phyloP scores from a whole-genome alignment of 2,329 filamentous ascomycete species.

The Arthrobotrys musiformis region DNA sequence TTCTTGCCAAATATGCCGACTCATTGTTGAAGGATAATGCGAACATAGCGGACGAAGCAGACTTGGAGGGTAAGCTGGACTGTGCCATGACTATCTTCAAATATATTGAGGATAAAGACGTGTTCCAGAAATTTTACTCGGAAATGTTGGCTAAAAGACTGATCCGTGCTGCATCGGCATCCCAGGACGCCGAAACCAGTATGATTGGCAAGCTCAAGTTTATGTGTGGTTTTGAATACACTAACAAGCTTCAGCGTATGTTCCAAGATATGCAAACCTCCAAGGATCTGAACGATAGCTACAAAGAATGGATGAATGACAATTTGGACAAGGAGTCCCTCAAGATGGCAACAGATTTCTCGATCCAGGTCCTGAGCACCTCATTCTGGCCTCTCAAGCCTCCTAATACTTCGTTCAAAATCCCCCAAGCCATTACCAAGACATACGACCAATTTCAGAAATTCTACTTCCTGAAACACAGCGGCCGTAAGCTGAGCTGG shows the following conservation, averaged over 20 bases:
- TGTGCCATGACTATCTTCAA: constrained; percentile 99
- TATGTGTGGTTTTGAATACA: constrained; percentile 98
- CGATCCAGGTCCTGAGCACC: constrained; percentile 92
- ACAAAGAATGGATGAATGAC: constrained; percentile 79
- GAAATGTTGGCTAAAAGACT: constrained; percentile 94
- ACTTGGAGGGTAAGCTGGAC: constrained; percentile 85
- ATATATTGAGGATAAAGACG: constrained; percentile 99
- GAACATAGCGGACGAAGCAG: constrained; percentile 90
- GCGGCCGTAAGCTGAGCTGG: constrained; percentile 95
- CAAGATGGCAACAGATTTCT: constrained; percentile 81
- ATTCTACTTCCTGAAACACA: constrained; percentile 97
- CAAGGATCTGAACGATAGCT: constrained; percentile 91
- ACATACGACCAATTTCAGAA: constrained; percentile 89
- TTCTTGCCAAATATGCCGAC: constrained; percentile 95
- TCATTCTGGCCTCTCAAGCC: constrained; percentile 95
- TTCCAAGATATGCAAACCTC: constrained; percentile 99
- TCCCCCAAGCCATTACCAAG: constrained; percentile 82
- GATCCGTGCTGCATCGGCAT: constrained; percentile 95
- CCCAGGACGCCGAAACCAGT: constrained; percentile 95
- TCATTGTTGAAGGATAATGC: constrained; percentile 90
- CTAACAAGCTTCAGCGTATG: constrained; percentile 99
- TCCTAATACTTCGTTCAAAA: constrained; percentile 86
- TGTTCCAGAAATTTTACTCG: constrained; percentile 99
- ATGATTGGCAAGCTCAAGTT: constrained; percentile 99
- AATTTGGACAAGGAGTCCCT: constrained; percentile 73